These are phyloP conservation scores for Citrullus colocynthis DNA, from an alignment of 306 rosid genomes.

Conservation along the genomic window DNA sequence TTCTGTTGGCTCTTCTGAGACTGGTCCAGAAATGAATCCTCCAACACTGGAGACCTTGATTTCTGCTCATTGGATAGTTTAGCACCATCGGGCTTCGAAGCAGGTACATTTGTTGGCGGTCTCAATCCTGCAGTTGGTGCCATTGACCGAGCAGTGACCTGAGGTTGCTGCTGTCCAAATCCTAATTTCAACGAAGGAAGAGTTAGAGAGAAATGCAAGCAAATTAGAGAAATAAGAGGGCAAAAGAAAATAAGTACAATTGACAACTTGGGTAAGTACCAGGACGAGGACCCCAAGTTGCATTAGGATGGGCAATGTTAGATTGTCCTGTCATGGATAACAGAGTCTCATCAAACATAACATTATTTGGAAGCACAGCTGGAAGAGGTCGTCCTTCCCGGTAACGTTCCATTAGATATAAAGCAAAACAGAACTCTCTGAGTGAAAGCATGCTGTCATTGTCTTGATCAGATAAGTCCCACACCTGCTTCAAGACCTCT, in stretches of 20 bases:
- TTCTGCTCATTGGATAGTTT: slow-evolving; percentile 43
- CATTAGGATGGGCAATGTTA: slow-evolving; percentile 39
- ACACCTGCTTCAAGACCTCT: slow-evolving; percentile 89
- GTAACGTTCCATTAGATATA: slow-evolving; percentile 85
- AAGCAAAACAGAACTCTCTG: slow-evolving; percentile 87
- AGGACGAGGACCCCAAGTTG: slow-evolving; percentile 54
- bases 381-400: slow-evolving; percentile 93
- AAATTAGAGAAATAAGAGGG: background rate
- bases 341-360: slow-evolving; percentile 63
- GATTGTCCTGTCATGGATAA: slow-evolving; percentile 75
- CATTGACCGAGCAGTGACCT: slow-evolving; percentile 38
- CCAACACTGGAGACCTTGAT: slow-evolving; percentile 37
- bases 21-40: slow-evolving; percentile 36
- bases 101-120: slow-evolving; percentile 32
- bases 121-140: slow-evolving; percentile 38
- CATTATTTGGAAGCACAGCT: slow-evolving; percentile 53
- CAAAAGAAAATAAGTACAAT: slow-evolving; percentile 6
- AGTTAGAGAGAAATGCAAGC: background rate
- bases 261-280: slow-evolving; percentile 21
- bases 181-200: slow-evolving; percentile 28
- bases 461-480: slow-evolving; percentile 97
- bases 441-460: slow-evolving; percentile 95
- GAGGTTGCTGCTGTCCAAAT: slow-evolving; percentile 62
- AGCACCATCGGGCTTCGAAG: slow-evolving; percentile 24
- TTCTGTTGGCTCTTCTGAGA: slow-evolving; percentile 33